Base-by-base conservation (phyloP, 208 protist genomes). In the Trypanosoma cruzi region DNA sequence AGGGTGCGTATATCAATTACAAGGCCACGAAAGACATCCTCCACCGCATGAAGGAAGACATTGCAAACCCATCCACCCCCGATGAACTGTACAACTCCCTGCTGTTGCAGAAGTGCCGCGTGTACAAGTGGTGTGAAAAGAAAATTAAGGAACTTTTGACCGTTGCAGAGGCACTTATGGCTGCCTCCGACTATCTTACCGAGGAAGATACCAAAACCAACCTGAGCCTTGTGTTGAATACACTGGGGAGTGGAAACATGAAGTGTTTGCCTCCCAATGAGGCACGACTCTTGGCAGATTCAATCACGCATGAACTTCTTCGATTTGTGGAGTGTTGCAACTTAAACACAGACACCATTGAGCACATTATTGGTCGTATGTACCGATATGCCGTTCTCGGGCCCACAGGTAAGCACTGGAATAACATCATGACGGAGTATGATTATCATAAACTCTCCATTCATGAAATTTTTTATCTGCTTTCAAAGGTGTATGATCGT, bases 11-110 rank as follows among this genome's bases (percentile, higher is more conserved):
- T 64, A 84, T 93, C 36, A 86, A 94, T 53, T 93, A 96, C 84
- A 96, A 96, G 64, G 81, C 78, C 32, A 92, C 80, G 0, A 96
- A 93, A 64, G 85, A 90, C 29, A 94, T 93, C 26, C 85, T 94
- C 28, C 84, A 90, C 57, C 82, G 85, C 52, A 93, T 96, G 81
- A 94, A 94, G 81, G 80, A 93, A 32, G 84, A 93, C 58, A 90
- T 89, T 61, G 91, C 81, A 28, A 93, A 96, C 73, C 86, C 85
- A 10, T 70, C 81, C 36, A 94, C 85, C 11, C 88, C 87, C 0
- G 83, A 92, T 58, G 88, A 93, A 75, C 75, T 96, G 24, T 93
- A 89, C 69, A 52, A 73, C 53, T 87, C 89, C 13, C 65, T 94
- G 26, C 55, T 92, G 14, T 57, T 72, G 32, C 86, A 96, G 63